phyloP scores from a whole-genome alignment of 495 filamentous ascomycete species.

The Articulospora tetracladia region DNA sequence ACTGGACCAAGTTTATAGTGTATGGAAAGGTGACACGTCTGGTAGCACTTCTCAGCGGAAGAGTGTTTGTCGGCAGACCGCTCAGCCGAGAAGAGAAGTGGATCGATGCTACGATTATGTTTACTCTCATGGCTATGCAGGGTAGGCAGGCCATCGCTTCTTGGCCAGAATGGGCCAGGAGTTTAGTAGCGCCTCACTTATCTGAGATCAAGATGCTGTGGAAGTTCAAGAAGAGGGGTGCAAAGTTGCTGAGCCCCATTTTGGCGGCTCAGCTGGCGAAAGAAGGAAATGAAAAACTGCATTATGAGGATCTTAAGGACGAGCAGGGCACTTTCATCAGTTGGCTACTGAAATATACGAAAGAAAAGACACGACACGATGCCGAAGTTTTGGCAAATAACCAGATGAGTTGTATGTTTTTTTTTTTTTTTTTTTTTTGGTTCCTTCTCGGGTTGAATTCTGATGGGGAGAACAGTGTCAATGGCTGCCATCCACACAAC shows the following conservation, averaged over 20 bases:
- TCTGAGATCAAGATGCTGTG: slow-evolving; percentile 22
- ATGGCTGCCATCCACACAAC: slow-evolving; percentile 35
- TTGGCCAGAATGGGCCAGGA: slow-evolving; percentile 29
- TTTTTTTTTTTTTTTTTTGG: background rate
- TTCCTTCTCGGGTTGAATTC: background rate
- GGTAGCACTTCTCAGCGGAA: slow-evolving; percentile 53
- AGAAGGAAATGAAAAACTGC: background rate
- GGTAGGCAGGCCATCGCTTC: slow-evolving; percentile 27
- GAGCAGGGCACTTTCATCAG: slow-evolving; percentile 6
- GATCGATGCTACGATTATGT: slow-evolving; percentile 52
- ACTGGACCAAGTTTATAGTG: slow-evolving; percentile 37
- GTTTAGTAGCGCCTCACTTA: slow-evolving; percentile 28
- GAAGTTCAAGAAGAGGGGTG: slow-evolving; percentile 3
- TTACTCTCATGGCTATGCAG: slow-evolving; percentile 46
- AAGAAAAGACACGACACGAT: background rate
- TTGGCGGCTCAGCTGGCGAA: background rate
- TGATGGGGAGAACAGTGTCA: slow-evolving; percentile 1
- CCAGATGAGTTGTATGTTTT: slow-evolving; percentile 16
- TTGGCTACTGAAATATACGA: slow-evolving; percentile 13
- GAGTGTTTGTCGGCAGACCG: slow-evolving; percentile 52
- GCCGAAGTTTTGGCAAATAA: slow-evolving; percentile 1
- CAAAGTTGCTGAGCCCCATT: slow-evolving; percentile 11
- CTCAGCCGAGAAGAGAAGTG: slow-evolving; percentile 53
- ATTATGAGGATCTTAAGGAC: background rate
- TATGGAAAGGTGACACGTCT: slow-evolving; percentile 39